These are phyloP conservation scores for Mucor mucedo DNA, from an alignment of 371 early-diverging fungal genomes.

Conservation along the genomic window DNA sequence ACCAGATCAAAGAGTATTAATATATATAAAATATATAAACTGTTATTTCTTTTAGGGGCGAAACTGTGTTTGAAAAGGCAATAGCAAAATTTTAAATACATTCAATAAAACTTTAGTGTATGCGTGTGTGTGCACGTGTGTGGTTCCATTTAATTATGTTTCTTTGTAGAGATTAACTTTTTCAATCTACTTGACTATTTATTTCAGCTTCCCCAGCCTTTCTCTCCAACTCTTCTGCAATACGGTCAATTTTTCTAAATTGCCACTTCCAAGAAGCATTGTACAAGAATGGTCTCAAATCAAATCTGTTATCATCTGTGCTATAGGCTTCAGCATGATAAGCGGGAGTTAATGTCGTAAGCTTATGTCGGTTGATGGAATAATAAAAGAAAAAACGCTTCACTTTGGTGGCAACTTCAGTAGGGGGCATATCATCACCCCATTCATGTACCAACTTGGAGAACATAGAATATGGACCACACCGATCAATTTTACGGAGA, in stretches of 20 bases:
- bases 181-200: constrained; percentile 29
- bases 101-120: too few relatives aligned
- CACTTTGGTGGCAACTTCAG: constrained; percentile 87
- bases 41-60: too few relatives aligned
- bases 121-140: too few relatives aligned
- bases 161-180: neutral
- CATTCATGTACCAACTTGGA: constrained; percentile 80
- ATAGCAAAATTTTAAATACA: too few relatives aligned
- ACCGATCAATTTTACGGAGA: constrained; percentile 84
- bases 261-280: constrained; percentile 92
- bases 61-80: too few relatives aligned
- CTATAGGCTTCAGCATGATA: constrained; percentile 96
- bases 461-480: constrained; percentile 96
- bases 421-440: constrained; percentile 66
- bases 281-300: constrained; percentile 95
- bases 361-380: constrained; percentile 97
- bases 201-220: constrained; percentile 16
- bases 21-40: too few relatives aligned
- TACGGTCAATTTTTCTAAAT: constrained; percentile 82
- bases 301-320: constrained; percentile 97
- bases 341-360: constrained; percentile 94
- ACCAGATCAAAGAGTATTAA: too few relatives aligned
- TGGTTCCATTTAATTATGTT: neutral
- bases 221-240: constrained; percentile 50
- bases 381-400: constrained; percentile 96